These are phyloP conservation scores for Yamadazyma kanchanaburiensis DNA, from an alignment of 1,139 yeast species.

Conservation along the genomic window DNA sequence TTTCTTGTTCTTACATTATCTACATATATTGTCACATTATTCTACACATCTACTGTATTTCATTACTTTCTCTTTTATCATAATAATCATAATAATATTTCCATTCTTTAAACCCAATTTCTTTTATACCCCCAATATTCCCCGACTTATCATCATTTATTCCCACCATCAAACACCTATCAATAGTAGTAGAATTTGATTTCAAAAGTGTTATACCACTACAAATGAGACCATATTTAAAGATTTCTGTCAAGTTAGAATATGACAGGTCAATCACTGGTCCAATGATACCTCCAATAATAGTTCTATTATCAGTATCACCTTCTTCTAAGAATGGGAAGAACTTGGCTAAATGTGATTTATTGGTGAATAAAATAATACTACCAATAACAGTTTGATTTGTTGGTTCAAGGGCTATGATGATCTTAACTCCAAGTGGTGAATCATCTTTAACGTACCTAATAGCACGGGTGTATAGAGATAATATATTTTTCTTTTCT, in stretches of 20 bases:
- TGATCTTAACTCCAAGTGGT: conserved; percentile 39
- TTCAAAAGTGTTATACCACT: conserved; percentile 57
- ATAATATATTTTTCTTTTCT: conserved; percentile 14
- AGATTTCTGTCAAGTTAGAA: conserved; percentile 52
- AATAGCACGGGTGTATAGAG: conserved; percentile 23
- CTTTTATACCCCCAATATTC: conserved; percentile 29
- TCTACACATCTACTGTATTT: neutral
- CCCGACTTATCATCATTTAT: conserved; percentile 35
- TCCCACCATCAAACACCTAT: conserved; percentile 38
- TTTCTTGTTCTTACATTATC: no score
- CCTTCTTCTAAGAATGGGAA: conserved; percentile 51
- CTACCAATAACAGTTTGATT: conserved; percentile 55
- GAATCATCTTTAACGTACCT: conserved; percentile 17
- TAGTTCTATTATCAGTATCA: conserved; percentile 6
- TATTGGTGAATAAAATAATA: conserved; percentile 50
- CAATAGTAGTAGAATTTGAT: conserved; percentile 24
- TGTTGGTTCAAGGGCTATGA: conserved; percentile 56
- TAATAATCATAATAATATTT: conserved; percentile 36
- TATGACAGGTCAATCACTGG: conserved; percentile 56
- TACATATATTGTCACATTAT: conserved; percentile 1
- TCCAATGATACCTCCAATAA: conserved; percentile 54
- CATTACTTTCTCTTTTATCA: conserved; percentile 25
- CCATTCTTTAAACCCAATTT: conserved; percentile 45
- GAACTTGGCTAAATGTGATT: conserved; percentile 43
- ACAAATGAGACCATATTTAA: conserved; percentile 56